phyloP scores from a whole-genome alignment of 768 basidiomycete genomes.

The Suillus lakei region DNA sequence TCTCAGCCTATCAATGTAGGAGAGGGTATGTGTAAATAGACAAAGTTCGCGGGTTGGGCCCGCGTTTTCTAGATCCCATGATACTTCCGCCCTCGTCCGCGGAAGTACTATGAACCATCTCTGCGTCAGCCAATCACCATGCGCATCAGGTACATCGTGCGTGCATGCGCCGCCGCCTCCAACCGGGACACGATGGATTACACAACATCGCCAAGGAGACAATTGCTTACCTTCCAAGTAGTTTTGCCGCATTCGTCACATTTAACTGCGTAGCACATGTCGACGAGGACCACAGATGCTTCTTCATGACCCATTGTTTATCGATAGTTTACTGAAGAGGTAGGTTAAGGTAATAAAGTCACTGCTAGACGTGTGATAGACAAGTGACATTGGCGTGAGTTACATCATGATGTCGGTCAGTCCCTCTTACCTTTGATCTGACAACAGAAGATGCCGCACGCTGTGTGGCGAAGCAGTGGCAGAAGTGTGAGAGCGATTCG shows the following conservation, averaged over 20 bases:
- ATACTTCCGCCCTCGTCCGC: slow-evolving; percentile 17
- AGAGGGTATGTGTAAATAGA: slow-evolving; percentile 12
- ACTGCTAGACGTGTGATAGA: slow-evolving; percentile 2
- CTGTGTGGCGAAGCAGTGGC: slow-evolving; percentile 6
- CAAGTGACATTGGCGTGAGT: slow-evolving; percentile 1
- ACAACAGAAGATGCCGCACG: neutral
- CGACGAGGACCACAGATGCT: slow-evolving; percentile 41
- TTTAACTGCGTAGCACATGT: slow-evolving; percentile 59
- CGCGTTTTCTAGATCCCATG: slow-evolving; percentile 7
- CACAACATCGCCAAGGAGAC: slow-evolving; percentile 31
- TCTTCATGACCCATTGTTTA: slow-evolving; percentile 27
- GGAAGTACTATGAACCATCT: slow-evolving; percentile 17
- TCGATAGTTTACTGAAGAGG: slow-evolving; percentile 20
- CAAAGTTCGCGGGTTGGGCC: slow-evolving; percentile 12
- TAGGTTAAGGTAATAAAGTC: slow-evolving; percentile 41
- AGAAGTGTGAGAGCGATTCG: slow-evolving; percentile 9
- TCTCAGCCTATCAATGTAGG: slow-evolving; percentile 2
- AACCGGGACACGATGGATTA: slow-evolving; percentile 19
- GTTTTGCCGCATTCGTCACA: slow-evolving; percentile 70
- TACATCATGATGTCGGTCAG: slow-evolving; percentile 4
- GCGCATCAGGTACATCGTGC: slow-evolving; percentile 15
- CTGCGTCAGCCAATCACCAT: slow-evolving; percentile 18
- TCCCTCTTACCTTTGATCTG: slow-evolving; percentile 5
- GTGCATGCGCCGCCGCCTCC: slow-evolving; percentile 25
- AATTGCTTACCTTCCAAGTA: slow-evolving; percentile 66